Evolutionary conservation across 2,329 filamentous ascomycete species (phyloP).

Genomic region (Fusarium verrucosum): DNA sequence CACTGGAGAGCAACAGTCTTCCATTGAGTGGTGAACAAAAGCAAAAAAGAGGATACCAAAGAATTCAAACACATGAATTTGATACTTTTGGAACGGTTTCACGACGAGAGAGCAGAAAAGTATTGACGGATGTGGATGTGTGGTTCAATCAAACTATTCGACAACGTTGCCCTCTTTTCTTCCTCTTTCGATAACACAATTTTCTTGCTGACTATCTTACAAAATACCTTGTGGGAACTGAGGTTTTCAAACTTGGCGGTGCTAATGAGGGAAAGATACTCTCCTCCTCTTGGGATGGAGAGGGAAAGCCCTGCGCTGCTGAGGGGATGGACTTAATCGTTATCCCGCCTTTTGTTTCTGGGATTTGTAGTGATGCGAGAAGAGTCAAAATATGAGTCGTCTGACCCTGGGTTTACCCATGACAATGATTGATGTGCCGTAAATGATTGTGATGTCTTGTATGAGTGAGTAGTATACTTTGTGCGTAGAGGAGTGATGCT

Average conservation of each 20-base stretch:
- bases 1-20: not conserved
- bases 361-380: constrained; percentile 41
- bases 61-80: constrained; percentile 27
- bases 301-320: constrained; percentile 99
- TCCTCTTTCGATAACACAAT: constrained; percentile 17
- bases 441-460: not conserved
- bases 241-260: constrained; percentile 69
- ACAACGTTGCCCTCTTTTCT: constrained; percentile 35
- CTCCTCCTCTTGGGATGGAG: constrained; percentile 56
- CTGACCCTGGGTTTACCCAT: constrained; percentile 34
- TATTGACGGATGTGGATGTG: constrained; percentile 38
- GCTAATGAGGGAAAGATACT: constrained; percentile 99
- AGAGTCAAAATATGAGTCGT: constrained; percentile 42
- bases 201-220: constrained; percentile 42
- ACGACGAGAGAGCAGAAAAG: constrained; percentile 25
- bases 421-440: constrained; percentile 36
- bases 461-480: not conserved
- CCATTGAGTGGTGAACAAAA: constrained; percentile 33
- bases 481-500: not conserved
- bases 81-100: constrained; percentile 19
- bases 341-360: constrained; percentile 66
- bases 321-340: constrained; percentile 89
- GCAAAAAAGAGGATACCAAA: constrained; percentile 35
- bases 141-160: constrained; percentile 42
- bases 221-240: constrained; percentile 27